Base-by-base conservation (phyloP, 2,329 filamentous ascomycete genomes). In the Xylaria polymorpha region DNA sequence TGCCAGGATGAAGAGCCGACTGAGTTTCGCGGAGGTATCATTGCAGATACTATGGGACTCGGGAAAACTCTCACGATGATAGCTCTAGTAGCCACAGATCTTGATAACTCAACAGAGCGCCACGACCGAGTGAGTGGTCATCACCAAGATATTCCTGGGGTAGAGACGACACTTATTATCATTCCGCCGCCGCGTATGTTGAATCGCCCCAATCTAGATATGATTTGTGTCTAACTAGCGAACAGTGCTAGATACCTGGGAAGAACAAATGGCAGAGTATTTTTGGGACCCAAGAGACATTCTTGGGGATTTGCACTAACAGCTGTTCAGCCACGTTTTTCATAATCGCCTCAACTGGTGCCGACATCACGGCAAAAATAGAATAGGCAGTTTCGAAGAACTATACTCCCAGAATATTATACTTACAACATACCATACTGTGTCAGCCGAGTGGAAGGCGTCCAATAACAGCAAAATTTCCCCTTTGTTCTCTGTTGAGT, bases 31-130 rank as follows among this genome's bases (percentile, higher is more conserved):
- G 83, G 83, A 0, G 83, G 83, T 1, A 81, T 85, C n/a, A 74
- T 85, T 25, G 83, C 83, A 0, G 83, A 85, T 66, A 77, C 80
- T 0, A 85, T 85, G 83, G 83, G 83, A 0, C 73, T 85, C 0
- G 83, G 83, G 0, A 85, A 85, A 62, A 83, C 83, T 0, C 67
- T 84, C 0, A 80, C 79, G 0, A 83, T 84, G 79, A 81, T 85
- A 32, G 73, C 83, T 0, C 65, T 85, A 1, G 72, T 78, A 1
- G 83, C 82, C 1, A 5, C 59, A 20, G 51, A 61, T 48, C 48
- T 39, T 1, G 61, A 64, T 44, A 20, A 3, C 20, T 22, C 20
- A 8, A 20, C 6, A 62, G 41, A 41, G 2, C n/a, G 6, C 37
- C 3, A 8, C 1, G 2, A 10, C 0, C 41, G 22, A 2, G 8